Evolutionary conservation across 345 rosid species (phyloP).

Genomic region (Ceriops decandra): DNA sequence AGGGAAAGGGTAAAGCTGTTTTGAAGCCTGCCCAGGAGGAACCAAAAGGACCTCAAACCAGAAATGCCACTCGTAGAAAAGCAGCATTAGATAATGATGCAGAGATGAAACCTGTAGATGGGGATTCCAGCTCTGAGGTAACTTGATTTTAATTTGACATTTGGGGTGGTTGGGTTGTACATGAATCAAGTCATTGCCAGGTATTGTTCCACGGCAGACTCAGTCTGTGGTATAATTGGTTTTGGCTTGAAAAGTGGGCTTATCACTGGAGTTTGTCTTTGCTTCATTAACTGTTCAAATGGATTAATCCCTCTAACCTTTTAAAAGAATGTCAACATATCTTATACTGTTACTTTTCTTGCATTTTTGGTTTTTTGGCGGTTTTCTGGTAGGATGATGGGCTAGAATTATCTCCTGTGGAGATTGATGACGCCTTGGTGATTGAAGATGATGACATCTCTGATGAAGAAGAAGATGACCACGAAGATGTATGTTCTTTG

Average conservation of each 20-base stretch:
- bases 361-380: background rate
- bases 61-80: constrained; percentile 87
- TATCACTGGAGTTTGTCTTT: too few species aligned
- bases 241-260: too few species aligned
- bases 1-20: constrained; percentile 98
- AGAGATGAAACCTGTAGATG: constrained; percentile 57
- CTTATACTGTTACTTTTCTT: background rate
- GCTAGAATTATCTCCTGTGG: constrained; percentile 80
- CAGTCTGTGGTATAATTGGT: too few species aligned
- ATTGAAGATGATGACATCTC: constrained; percentile 98
- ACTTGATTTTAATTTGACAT: background rate
- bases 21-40: constrained; percentile 75
- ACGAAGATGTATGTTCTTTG: constrained; percentile 75
- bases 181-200: too few species aligned
- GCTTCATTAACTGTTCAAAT: too few species aligned
- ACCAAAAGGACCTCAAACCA: constrained; percentile 86
- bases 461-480: constrained; percentile 89
- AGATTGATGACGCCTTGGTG: constrained; percentile 89
- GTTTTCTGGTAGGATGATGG: constrained; percentile 73
- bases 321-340: too few species aligned
- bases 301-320: too few species aligned
- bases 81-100: constrained; percentile 78
- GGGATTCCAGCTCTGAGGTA: constrained; percentile 95
- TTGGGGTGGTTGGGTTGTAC: background rate
- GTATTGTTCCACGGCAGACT: too few species aligned